Conservation (phyloP, 2,329 filamentous ascomycete genomes). For the Neocucurbitaria cava region DNA sequence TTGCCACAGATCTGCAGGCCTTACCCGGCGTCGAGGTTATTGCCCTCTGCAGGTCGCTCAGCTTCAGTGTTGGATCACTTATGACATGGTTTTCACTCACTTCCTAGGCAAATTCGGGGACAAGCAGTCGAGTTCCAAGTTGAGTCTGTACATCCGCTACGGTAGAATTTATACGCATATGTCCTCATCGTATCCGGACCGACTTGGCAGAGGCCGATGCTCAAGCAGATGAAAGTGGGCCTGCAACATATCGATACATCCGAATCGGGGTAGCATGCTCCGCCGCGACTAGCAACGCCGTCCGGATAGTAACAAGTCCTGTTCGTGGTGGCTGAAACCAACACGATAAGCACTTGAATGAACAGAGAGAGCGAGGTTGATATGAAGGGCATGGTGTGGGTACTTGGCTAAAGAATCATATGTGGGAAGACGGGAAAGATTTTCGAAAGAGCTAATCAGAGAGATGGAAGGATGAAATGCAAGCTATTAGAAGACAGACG, state of each 20-base stretch:
- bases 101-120: constrained; percentile 20
- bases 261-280: constrained; percentile 19
- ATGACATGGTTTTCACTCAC: too few relatives aligned
- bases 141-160: constrained; percentile 29
- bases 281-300: constrained; percentile 21
- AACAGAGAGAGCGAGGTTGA: not conserved
- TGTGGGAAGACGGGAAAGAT: too few relatives aligned
- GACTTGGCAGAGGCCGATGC: constrained; percentile 28
- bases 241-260: constrained; percentile 30
- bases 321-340: not conserved
- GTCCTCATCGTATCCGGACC: constrained; percentile 17
- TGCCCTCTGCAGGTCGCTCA: too few relatives aligned
- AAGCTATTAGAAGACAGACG: not conserved
- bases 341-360: not conserved
- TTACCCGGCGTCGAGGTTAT: not conserved
- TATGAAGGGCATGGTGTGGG: not conserved
- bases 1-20: too few relatives aligned
- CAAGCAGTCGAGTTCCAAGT: constrained; percentile 28
- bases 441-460: not conserved
- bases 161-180: constrained; percentile 26
- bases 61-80: too few relatives aligned
- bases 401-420: not conserved
- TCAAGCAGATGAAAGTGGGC: constrained; percentile 28
- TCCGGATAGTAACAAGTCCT: constrained; percentile 29
- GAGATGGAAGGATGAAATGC: not conserved